A percentile compares a stretch with the other conserved stretches of the same genome.
Evolutionary conservation across 495 filamentous ascomycete species (phyloP).

Genomic region (Xylaria venustula): DNA sequence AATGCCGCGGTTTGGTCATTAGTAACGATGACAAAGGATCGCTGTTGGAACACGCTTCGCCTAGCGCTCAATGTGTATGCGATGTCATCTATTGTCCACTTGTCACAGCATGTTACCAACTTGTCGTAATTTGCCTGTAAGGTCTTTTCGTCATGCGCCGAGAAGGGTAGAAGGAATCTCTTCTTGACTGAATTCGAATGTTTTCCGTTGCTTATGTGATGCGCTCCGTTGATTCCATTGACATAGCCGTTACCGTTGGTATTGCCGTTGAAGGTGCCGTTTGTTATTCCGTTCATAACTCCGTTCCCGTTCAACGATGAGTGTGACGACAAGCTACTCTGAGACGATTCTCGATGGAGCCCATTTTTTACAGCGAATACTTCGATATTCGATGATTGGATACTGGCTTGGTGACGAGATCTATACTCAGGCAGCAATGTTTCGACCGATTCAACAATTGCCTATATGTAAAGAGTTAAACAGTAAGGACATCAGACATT

Average conservation of each 20-base stretch:
- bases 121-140: background rate
- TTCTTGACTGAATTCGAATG: no score
- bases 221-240: no score
- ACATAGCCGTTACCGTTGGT: background rate
- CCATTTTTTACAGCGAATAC: no score
- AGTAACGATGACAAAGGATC: slow-evolving; percentile 9
- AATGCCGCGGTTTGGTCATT: background rate
- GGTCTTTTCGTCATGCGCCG: background rate
- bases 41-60: slow-evolving; percentile 30
- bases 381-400: no score
- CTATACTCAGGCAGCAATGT: background rate
- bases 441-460: background rate
- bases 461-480: no score
- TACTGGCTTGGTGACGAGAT: background rate
- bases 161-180: background rate
- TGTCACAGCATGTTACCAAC: background rate
- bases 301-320: background rate
- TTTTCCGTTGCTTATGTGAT: no score
- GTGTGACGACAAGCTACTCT: background rate
- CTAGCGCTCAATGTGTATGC: slow-evolving; percentile 37
- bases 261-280: background rate
- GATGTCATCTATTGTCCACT: slow-evolving; percentile 15
- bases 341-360: no score
- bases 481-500: no score
- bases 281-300: background rate